Evolutionary conservation across 2,329 filamentous ascomycete genomes (phyloP), one percentile per base, ranked within the genome.

Genomic region (Penicillium italicum): DNA sequence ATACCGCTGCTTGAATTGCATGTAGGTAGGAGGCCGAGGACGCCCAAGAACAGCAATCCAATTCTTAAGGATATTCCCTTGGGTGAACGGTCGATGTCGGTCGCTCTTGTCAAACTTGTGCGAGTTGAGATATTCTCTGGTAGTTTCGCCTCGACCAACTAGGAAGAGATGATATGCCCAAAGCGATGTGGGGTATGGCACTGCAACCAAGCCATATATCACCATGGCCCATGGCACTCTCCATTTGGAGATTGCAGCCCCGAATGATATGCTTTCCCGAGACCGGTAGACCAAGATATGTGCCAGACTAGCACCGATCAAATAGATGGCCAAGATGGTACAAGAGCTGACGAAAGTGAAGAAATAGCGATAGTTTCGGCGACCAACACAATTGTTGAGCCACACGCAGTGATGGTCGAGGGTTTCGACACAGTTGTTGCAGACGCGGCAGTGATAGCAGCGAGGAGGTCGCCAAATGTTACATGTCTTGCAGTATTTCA

Each of bases 341-440:
- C 85, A 85, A 14, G 87, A 85, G 51, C 85, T 85, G 62, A 99
- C 86, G 74, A 97, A 99, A 11, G 89, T 84, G 72, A 97, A 97
- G 75, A 99, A 99, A 74, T 93, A 97, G 61, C 94, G 90, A 76
- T 99, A 99, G 76, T 99, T 99, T 66, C 94, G 90, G 62, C 93
- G 88, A 41, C 94, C 94, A 47, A 99, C 88, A 66, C 94, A 99
- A 73, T 99, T 99, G 77, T 99, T 99, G 61, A 99, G 84, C 94
- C 94, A 99, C 16, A 97, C 92, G 69, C 94, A 99, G 75, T 99
- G 94, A 69, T 99, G 94, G 69, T 99, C 94, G 64, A 97, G 91
- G 0, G 91, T 96, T 74, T 99, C 94, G 57, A 99, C 85, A 72
- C 94, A 99, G 73, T 95, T 97, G 75, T 99, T 93, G 76, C 94